A percentile compares a stretch with the other conserved stretches of the same genome.
Conservation (phyloP, 805 yeast genomes). For the Saturnispora serradocipensis region DNA sequence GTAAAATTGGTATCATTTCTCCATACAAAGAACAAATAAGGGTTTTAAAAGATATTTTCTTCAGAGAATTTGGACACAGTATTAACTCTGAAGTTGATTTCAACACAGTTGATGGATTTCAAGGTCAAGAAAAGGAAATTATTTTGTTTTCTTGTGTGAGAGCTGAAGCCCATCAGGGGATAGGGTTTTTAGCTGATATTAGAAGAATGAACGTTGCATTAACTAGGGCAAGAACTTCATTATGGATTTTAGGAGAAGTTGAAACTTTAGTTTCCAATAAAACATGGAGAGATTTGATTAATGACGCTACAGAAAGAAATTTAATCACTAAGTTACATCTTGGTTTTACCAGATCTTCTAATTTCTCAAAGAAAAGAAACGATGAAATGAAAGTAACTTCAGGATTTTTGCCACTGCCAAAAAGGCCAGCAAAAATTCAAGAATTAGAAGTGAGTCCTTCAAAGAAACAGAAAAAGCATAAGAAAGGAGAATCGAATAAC, state of each 20-base stretch:
- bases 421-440: not conserved
- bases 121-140: slow-evolving; percentile 94
- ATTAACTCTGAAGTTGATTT: slow-evolving; percentile 68
- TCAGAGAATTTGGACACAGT: slow-evolving; percentile 47
- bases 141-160: slow-evolving; percentile 93
- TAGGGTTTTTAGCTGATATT: slow-evolving; percentile 85
- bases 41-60: slow-evolving; percentile 48
- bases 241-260: slow-evolving; percentile 85
- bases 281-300: slow-evolving; percentile 65
- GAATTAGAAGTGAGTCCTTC: not conserved
- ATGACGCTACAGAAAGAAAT: slow-evolving; percentile 50
- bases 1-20: slow-evolving; percentile 82
- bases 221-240: slow-evolving; percentile 84
- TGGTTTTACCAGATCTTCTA: slow-evolving; percentile 19
- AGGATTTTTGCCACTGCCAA: slow-evolving; percentile 7
- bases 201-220: slow-evolving; percentile 96
- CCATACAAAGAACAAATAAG: slow-evolving; percentile 88
- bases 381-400: not conserved
- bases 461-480: not conserved
- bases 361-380: not conserved
- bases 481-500: not conserved
- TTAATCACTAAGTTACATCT: slow-evolving; percentile 16
- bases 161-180: slow-evolving; percentile 58
- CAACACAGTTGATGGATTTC: slow-evolving; percentile 96
- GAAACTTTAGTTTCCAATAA: slow-evolving; percentile 53